phyloP scores from a whole-genome alignment of 805 yeast species.

The Candida tibetensis region DNA sequence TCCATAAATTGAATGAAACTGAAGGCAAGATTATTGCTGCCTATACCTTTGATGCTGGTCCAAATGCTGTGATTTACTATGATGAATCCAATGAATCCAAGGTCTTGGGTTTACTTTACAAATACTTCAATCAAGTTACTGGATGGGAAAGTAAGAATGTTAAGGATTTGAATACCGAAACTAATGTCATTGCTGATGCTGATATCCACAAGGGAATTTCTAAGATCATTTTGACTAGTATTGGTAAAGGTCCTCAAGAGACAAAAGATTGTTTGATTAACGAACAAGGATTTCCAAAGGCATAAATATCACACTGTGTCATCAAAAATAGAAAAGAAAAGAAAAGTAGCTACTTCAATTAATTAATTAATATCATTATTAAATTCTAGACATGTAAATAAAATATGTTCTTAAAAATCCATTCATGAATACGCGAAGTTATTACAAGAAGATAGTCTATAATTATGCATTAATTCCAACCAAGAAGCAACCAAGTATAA shows the following conservation, averaged over 20 bases:
- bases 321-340: background rate
- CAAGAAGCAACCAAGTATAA: background rate
- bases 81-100: constrained; percentile 68
- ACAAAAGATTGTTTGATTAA: constrained; percentile 56
- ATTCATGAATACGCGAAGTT: too few species aligned
- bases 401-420: background rate
- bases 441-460: background rate
- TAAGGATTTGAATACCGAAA: constrained; percentile 15
- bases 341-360: background rate
- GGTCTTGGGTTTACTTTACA: constrained; percentile 68
- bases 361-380: background rate
- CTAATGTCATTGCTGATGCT: constrained; percentile 40
- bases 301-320: background rate
- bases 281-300: constrained; percentile 59
- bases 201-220: constrained; percentile 71
- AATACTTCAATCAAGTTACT: constrained; percentile 52
- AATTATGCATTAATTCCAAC: background rate
- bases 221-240: constrained; percentile 76
- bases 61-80: constrained; percentile 95
- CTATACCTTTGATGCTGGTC: constrained; percentile 98
- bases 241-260: constrained; percentile 83
- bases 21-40: constrained; percentile 80
- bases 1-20: constrained; percentile 70
- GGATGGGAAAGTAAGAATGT: constrained; percentile 60
- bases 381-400: background rate